Conservation (phyloP, 2,329 filamentous ascomycete species). For the Pseudogymnoascus sp. region DNA sequence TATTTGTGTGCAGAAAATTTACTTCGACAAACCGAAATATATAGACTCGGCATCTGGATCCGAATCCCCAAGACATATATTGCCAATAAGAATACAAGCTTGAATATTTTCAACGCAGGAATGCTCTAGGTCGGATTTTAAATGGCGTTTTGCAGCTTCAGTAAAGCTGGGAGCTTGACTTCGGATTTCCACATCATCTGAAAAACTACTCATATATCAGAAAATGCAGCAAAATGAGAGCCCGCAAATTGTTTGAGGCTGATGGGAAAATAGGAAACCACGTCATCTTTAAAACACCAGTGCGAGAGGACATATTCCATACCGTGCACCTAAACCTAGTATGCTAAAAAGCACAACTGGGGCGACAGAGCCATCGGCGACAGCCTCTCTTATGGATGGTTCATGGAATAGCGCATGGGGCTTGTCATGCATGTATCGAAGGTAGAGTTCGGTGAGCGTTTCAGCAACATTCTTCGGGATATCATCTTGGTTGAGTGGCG, state of each 20-base stretch:
- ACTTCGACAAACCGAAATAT: conserved; percentile 25
- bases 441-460: conserved; percentile 24
- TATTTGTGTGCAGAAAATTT: background rate
- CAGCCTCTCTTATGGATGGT: conserved; percentile 11
- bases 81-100: conserved; percentile 29
- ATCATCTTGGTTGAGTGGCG: background rate
- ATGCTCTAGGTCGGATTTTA: conserved; percentile 20
- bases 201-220: conserved; percentile 11
- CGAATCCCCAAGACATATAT: conserved; percentile 21
- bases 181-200: conserved; percentile 9
- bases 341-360: background rate
- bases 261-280: background rate
- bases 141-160: conserved; percentile 18
- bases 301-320: background rate
- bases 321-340: background rate
- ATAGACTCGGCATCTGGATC: conserved; percentile 25
- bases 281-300: background rate
- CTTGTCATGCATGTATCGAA: conserved; percentile 22
- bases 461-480: background rate
- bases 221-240: background rate
- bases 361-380: conserved; percentile 5
- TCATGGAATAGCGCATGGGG: conserved; percentile 26
- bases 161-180: conserved; percentile 10
- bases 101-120: conserved; percentile 28
- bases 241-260: background rate